Conservation (phyloP, 495 filamentous ascomycete genomes). For the Tuber borchii region DNA sequence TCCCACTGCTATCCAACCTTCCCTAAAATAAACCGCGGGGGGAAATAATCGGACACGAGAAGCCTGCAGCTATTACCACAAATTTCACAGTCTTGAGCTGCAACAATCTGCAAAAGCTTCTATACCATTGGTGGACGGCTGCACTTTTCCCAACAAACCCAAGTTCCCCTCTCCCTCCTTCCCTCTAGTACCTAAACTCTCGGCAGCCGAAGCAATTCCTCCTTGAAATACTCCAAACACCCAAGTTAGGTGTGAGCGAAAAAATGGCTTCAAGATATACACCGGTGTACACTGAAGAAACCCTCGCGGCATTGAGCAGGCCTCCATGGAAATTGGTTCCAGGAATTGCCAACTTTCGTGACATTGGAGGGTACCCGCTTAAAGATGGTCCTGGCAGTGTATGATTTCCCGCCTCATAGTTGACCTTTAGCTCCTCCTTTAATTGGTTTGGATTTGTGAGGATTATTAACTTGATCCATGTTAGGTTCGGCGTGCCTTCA, state of each 20-base stretch:
- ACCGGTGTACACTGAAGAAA: background rate
- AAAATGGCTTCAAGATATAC: background rate
- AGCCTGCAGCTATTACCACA: background rate
- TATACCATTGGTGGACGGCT: background rate
- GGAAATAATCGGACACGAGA: background rate
- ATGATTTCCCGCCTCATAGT: constrained; percentile 13
- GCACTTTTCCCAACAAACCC: background rate
- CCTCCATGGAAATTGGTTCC: constrained; percentile 51
- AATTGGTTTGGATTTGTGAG: background rate
- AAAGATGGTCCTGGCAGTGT: constrained; percentile 19
- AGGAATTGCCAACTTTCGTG: constrained; percentile 56
- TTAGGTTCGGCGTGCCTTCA: constrained; percentile 47
- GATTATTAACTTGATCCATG: background rate
- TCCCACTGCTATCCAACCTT: background rate
- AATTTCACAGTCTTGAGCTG: background rate
- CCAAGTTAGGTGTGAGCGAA: background rate
- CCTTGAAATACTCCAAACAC: background rate
- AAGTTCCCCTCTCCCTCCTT: background rate
- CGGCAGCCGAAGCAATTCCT: background rate
- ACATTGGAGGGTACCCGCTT: constrained; percentile 53
- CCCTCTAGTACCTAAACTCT: background rate
- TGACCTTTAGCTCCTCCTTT: constrained; percentile 13
- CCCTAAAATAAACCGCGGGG: background rate
- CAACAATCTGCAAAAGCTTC: background rate
- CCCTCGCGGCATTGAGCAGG: background rate